phyloP scores from a whole-genome alignment of 208 protist species.

The Leishmania turanica region DNA sequence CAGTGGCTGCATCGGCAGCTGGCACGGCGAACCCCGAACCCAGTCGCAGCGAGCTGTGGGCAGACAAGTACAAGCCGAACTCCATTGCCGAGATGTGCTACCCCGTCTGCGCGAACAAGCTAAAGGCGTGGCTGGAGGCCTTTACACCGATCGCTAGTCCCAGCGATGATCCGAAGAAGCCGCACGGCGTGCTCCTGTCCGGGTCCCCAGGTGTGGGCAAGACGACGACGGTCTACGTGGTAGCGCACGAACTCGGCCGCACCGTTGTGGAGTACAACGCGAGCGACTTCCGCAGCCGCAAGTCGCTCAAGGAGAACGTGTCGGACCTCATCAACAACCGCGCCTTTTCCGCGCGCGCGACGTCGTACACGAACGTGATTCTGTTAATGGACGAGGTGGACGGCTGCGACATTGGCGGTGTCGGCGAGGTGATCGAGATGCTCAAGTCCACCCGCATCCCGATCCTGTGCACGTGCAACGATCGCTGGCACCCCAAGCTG shows the following conservation, averaged over 20 bases:
- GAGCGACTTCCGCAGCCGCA: slow-evolving; percentile 97
- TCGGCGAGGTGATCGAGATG: slow-evolving; percentile 95
- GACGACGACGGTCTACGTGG: slow-evolving; percentile 96
- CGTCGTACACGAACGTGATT: slow-evolving; percentile 77
- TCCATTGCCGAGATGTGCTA: slow-evolving; percentile 94
- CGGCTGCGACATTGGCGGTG: slow-evolving; percentile 99
- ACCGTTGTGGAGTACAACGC: slow-evolving; percentile 99
- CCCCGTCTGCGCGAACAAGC: slow-evolving; percentile 71
- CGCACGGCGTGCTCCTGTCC: slow-evolving; percentile 88
- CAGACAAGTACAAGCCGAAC: slow-evolving; percentile 97
- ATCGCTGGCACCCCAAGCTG: slow-evolving; percentile 95
- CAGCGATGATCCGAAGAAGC: slow-evolving; percentile 48
- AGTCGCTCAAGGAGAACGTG: slow-evolving; percentile 86
- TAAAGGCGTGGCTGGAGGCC: slow-evolving; percentile 91
- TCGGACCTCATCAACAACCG: slow-evolving; percentile 74
- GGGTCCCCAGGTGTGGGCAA: slow-evolving; percentile 99
- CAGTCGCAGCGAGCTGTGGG: slow-evolving; percentile 87
- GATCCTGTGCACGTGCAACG: slow-evolving; percentile 99
- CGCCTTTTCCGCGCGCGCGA: slow-evolving; percentile 60
- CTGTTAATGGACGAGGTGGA: slow-evolving; percentile 99
- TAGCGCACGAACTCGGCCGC: slow-evolving; percentile 88
- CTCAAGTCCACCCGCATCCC: slow-evolving; percentile 95
- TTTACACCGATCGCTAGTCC: slow-evolving; percentile 76
- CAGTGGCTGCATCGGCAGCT: neutral
- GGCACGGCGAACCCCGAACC: slow-evolving; percentile 1